phyloP scores from a whole-genome alignment of 768 basidiomycete species.

The Tylopilus rubrobrunneus region DNA sequence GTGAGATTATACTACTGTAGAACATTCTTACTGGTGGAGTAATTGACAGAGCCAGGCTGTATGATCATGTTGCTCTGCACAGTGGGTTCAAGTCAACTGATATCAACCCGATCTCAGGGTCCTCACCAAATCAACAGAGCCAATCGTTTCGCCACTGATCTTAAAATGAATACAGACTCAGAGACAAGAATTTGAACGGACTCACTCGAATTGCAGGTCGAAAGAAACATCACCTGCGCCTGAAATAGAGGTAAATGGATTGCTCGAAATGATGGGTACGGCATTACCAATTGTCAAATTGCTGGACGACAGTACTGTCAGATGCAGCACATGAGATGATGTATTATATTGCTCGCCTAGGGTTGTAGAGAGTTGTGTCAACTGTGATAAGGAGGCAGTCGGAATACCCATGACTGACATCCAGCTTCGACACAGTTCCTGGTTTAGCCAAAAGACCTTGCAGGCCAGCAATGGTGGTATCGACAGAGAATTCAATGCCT shows the following conservation, averaged over 20 bases:
- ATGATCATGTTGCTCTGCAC: conserved; percentile 52
- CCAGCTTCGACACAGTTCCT: conserved; percentile 25
- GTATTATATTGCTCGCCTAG: conserved; percentile 41
- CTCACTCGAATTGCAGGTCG: conserved; percentile 30
- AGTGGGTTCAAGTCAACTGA: conserved; percentile 2
- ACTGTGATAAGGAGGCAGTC: conserved; percentile 68
- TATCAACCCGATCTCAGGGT: background rate
- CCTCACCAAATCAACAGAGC: conserved; percentile 53
- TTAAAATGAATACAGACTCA: too few species aligned
- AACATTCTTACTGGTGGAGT: conserved; percentile 45
- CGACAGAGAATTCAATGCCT: conserved; percentile 56
- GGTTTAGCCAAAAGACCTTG: conserved; percentile 61
- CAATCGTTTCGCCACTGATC: conserved; percentile 47
- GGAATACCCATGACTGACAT: conserved; percentile 60
- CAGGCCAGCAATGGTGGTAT: conserved; percentile 56
- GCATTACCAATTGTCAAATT: conserved; percentile 36
- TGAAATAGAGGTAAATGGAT: conserved; percentile 40
- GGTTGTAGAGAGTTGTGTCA: conserved; percentile 60
- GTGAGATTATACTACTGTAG: background rate
- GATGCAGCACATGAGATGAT: background rate
- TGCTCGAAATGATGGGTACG: background rate
- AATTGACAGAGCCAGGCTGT: conserved; percentile 51
- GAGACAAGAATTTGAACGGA: too few species aligned
- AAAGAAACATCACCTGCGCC: conserved; percentile 64
- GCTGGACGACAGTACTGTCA: conserved; percentile 14